Evolutionary conservation across 108 stramenopile genomes (phyloP), one percentile per base, ranked within the genome.

Genomic region (Skeletonema potamos): DNA sequence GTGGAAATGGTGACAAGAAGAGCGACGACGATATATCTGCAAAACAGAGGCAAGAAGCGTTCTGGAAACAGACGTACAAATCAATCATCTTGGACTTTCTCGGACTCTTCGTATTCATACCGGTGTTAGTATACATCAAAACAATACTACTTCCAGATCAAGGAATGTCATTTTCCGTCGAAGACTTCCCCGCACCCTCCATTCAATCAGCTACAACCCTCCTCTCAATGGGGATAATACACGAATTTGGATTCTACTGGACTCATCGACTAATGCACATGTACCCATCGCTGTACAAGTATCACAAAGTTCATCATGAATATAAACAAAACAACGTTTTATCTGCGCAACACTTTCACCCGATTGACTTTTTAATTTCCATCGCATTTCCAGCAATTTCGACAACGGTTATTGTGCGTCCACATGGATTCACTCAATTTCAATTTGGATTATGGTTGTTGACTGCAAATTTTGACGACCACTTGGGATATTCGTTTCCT

Each of bases 271-370:
- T 76, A 0, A 66, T 76, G 69, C 80, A 81, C 41, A 20, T 27
- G 6, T 75, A 60, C 27, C 74, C 74, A 8, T 54, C 43, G 18
- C 70, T 81, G 2, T 81, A 81, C 58, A 71, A 72, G 18, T 76
- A 59, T 54, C 80, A 81, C 58, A 81, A 81, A 33, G 43, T 71
- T 12, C 80, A 81, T 71, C 80, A 81, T 39, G 74, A 81, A 61
- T 81, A 81, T 30, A 70, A 81, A 32, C 70, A 65, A 48, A 81
- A 81, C 41, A 66, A 58, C 20, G 64, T 70, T 3, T 33, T 75
- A 26, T 15, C 74, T 1, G 63, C 80, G 12, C 74, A 81, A 27
- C 44, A 81, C 46, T 70, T 70, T 63, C 74, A 81, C 30, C 58
- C 70, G 20, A 34, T 81, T 20, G 80, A 81, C 32, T 76, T 66